Evolutionary conservation across 2,329 filamentous ascomycete genomes (phyloP).

Genomic region (Fusarium nurragi): DNA sequence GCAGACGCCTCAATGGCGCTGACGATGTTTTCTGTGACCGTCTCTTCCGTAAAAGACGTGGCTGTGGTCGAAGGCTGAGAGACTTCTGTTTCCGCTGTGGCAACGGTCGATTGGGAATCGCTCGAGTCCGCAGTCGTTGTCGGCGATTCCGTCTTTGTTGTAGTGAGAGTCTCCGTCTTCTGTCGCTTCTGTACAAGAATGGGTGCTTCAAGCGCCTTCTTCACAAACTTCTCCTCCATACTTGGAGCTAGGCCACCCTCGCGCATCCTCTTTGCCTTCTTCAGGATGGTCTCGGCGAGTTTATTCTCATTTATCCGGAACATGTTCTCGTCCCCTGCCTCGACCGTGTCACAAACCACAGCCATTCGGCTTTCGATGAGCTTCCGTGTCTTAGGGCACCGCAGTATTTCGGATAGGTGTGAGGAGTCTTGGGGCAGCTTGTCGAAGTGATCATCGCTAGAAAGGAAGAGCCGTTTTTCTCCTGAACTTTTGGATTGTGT

Average conservation of each 20-base stretch:
- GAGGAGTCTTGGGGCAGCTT: slow-evolving; percentile 62
- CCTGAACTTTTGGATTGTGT: slow-evolving; percentile 54
- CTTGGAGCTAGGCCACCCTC: slow-evolving; percentile 74
- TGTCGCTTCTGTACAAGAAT: slow-evolving; percentile 73
- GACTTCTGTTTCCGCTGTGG: slow-evolving; percentile 49
- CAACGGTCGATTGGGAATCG: slow-evolving; percentile 56
- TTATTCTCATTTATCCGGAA: slow-evolving; percentile 81
- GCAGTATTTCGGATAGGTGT: slow-evolving; percentile 68
- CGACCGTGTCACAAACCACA: slow-evolving; percentile 80
- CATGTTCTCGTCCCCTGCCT: slow-evolving; percentile 86
- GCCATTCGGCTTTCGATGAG: slow-evolving; percentile 73
- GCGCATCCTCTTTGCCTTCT: slow-evolving; percentile 78
- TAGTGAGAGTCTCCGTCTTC: slow-evolving; percentile 22
- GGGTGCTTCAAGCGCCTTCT: slow-evolving; percentile 78
- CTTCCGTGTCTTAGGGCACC: slow-evolving; percentile 56
- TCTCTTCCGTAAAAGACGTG: slow-evolving; percentile 54
- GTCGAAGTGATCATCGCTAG: slow-evolving; percentile 77
- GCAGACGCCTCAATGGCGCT: slow-evolving; percentile 58
- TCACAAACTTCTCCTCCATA: slow-evolving; percentile 87
- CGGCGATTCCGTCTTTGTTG: slow-evolving; percentile 31
- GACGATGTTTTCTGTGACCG: slow-evolving; percentile 48
- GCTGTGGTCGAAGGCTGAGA: slow-evolving; percentile 58
- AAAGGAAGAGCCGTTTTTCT: slow-evolving; percentile 71
- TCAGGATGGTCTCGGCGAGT: slow-evolving; percentile 70
- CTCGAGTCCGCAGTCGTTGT: slow-evolving; percentile 40